These are phyloP conservation scores for Breynia disticha DNA, from an alignment of 441 rosid species.

Conservation along the genomic window DNA sequence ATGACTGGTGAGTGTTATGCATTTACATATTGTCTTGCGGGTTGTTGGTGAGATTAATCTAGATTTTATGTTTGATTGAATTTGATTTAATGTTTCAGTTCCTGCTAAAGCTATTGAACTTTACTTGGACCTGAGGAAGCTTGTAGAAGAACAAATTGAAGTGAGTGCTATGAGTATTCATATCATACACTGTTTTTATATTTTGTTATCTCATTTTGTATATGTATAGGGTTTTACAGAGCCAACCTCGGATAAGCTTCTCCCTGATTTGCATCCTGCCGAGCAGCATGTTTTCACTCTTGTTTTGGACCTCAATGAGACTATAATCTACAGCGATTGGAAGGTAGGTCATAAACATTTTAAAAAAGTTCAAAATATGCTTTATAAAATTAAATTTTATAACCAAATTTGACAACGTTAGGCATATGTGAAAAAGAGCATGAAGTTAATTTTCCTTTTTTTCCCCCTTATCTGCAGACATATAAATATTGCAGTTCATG, in stretches of 20 bases:
- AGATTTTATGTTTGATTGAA: background rate
- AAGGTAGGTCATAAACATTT: slow-evolving; percentile 33
- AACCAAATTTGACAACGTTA: too few relatives aligned
- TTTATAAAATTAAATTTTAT: too few relatives aligned
- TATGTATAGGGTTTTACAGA: slow-evolving; percentile 64
- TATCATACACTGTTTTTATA: slow-evolving; percentile 4
- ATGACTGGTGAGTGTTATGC: slow-evolving; percentile 42
- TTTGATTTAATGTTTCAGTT: slow-evolving; percentile 30
- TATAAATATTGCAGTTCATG: too few relatives aligned
- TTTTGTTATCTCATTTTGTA: slow-evolving; percentile 5
- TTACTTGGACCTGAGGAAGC: slow-evolving; percentile 74
- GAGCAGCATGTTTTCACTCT: slow-evolving; percentile 86
- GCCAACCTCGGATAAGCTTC: slow-evolving; percentile 92
- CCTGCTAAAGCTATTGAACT: slow-evolving; percentile 65
- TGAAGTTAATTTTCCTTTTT: too few relatives aligned
- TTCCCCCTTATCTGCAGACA: too few relatives aligned
- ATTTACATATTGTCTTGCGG: background rate
- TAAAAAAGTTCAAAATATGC: too few relatives aligned
- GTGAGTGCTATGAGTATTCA: slow-evolving; percentile 27
- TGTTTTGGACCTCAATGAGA: slow-evolving; percentile 91
- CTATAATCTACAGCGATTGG: slow-evolving; percentile 90
- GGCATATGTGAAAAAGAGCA: too few relatives aligned
- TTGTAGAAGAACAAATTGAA: slow-evolving; percentile 64
- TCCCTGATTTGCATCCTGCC: slow-evolving; percentile 81
- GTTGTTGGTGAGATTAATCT: background rate